Evolutionary conservation across 768 basidiomycete genomes (phyloP), one percentile per base, ranked within the genome.

Genomic region (Leccinum pellstonianum): DNA sequence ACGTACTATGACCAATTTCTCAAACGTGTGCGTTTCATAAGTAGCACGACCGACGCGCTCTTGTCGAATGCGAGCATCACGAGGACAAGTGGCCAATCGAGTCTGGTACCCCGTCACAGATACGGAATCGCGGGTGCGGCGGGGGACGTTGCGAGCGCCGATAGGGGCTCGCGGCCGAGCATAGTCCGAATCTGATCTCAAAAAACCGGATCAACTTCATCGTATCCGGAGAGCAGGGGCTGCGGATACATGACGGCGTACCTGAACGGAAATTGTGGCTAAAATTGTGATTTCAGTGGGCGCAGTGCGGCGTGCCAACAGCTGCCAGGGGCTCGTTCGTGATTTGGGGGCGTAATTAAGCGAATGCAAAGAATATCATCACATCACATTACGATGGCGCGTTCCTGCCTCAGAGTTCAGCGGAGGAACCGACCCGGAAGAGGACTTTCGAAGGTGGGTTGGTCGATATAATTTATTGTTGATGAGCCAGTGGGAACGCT

Each of bases 21-120:
- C 81, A 73, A 64, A 73, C 66, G 38, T 77, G 65, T 57, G 62
- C 69, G 2, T 78, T 72, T n/a, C 61, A 46, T 37, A 19, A 82
- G 81, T 64, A 81, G 77, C 33, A 82, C 79, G 48, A 79, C 82
- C 51, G 77, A 77, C 61, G 77, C 56, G 17, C 70, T 63, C 31
- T 71, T 65, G 12, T 33, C 79, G 53, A 73, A 79, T 27, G 77
- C 77, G 27, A 55, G 52, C 6, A 52, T 72, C 49, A 56, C 57
- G 4, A 61, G 55, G 7, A 54, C n/a, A 11, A 73, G 71, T 49
- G 60, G 43, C 6, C 68, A 68, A 14, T 8, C 17, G 53, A 69
- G 65, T 0, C 54, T 46, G 3, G 66, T 74, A 9, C 9, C 64
- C 66, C 4, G 59, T 54, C 27, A 60, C 67, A 8, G 65, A 64